These are phyloP conservation scores for Curvularia sp. DNA, from an alignment of 2,329 filamentous ascomycete species.

Conservation along the genomic window DNA sequence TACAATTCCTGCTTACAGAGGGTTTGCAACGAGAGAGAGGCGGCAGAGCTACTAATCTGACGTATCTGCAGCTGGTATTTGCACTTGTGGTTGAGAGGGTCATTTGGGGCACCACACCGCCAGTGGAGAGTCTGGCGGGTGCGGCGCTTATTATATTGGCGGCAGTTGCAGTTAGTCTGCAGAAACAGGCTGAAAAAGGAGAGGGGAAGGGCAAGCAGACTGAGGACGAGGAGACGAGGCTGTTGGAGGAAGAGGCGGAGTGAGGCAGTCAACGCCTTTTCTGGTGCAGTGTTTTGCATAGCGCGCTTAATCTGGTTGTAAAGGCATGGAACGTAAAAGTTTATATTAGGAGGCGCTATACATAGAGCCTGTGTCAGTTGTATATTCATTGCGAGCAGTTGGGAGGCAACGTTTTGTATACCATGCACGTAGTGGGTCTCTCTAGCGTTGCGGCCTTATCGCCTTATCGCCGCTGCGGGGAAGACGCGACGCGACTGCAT, in stretches of 20 bases:
- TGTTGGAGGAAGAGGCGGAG: conserved; percentile 22
- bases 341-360: background rate
- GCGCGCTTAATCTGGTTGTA: background rate
- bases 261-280: background rate
- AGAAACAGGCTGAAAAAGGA: conserved; percentile 22
- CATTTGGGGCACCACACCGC: conserved; percentile 55
- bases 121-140: conserved; percentile 33
- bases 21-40: conserved; percentile 74
- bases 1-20: conserved; percentile 81
- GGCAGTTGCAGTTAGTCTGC: conserved; percentile 37
- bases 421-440: background rate
- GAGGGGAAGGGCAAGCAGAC: conserved; percentile 15
- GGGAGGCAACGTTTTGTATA: background rate
- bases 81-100: conserved; percentile 67
- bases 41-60: conserved; percentile 65
- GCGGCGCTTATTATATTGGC: conserved; percentile 36
- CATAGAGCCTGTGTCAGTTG: background rate
- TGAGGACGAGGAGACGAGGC: conserved; percentile 31
- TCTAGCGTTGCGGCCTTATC: conserved; percentile 25
- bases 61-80: conserved; percentile 72
- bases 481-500: conserved; percentile 14
- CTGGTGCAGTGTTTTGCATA: background rate
- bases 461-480: conserved; percentile 26
- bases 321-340: background rate
- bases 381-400: background rate